Base-by-base conservation (phyloP, 139 green algal genomes). In the Axilococcus clingmanii region DNA sequence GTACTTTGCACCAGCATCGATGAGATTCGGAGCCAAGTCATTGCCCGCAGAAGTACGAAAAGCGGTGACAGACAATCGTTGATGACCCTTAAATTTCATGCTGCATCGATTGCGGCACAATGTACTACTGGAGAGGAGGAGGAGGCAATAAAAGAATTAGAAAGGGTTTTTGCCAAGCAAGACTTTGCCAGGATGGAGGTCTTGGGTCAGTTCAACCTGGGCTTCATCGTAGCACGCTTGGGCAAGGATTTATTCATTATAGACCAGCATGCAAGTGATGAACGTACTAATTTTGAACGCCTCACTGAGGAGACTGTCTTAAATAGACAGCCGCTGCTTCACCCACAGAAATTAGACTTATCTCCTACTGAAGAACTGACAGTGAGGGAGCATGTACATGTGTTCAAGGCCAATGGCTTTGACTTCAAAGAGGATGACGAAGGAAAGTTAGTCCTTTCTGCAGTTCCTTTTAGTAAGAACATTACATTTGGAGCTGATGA, bases 171-270 rank as follows among this genome's bases (percentile, higher is more conserved):
- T 55, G 40, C 78, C 41, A 94, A 96, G 73, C 22, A 41, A 0
- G 79, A 92, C 56, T 98, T 98, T 46, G 31, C 32, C 7, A 36
- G 61, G 19, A 79, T 91, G 78, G 17, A 55, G 29, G 61, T 84
- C 6, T 17, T 87, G 3, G 86, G 88, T 4, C 89, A 98, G 75
- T 98, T 98, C 79, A 98, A 98, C 59, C 69, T 97, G 32, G 91
- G 91, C n/a, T 98, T 98, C 77, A 95, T 98, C 55, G 55, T 98
- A 5, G 80, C 51, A 23, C 48, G 51, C 5, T 69, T 89, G 34
- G 76, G 69, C 12, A 22, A 52, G 3, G 89, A 98, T 55, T 50
- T 98, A 5, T 98, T 95, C 71, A 98, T 98, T 46, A 46, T 98
- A 0, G 91, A 98, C 71, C 90, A 98, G 72, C 86, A 95, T 57